Base-by-base conservation (phyloP, 139 green algal genomes). In the Choricystis sp. region DNA sequence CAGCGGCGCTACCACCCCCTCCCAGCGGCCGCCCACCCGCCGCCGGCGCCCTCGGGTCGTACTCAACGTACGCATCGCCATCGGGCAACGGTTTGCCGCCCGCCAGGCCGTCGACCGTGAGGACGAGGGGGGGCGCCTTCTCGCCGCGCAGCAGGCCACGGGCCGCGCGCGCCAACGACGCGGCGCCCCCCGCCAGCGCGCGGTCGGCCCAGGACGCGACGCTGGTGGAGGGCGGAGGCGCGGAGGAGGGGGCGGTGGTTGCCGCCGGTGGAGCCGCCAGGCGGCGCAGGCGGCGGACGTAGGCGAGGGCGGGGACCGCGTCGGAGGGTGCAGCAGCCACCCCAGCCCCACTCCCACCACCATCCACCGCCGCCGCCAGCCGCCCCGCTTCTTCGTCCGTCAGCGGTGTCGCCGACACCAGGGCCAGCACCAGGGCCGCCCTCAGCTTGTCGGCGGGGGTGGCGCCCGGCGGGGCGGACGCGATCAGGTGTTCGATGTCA, bases 391-490 rank as follows among this genome's bases (percentile, higher is more conserved):
- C 83, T 19, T 62, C 57, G 14, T 83, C 75, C 16, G 26, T 31
- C 1, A 76, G 73, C 19, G 72, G 60, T 2, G 27, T 22, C 64
- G 86, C 79, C 25, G 73, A 65, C 5, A 84, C 79, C 14, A 98
- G 76, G 59, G 96, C 62, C 72, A 84, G 92, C 20, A 98, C 73
- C 30, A 96, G 68, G 22, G 83, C 90, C 55, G 96, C 73, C 5
- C 94, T 80, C 62, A 98, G 74, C 70, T 95, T 95, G 77, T 99
- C 93, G 21, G 73, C 66, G 4, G 73, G 31, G 2, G 72, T 87
- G 22, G 89, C 82, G 65, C 71, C 66, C 83, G 75, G 20, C 9
- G 20, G 26, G 56, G 24, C 24, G 24, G 57, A 62, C 2, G 26
- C 25, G n/a, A n/a, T n/a, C 23, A 21, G 20, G 0, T 4, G 26